phyloP scores from a whole-genome alignment of 1,284 basidiomycete species.

The Exobasidium cylindrosporum region DNA sequence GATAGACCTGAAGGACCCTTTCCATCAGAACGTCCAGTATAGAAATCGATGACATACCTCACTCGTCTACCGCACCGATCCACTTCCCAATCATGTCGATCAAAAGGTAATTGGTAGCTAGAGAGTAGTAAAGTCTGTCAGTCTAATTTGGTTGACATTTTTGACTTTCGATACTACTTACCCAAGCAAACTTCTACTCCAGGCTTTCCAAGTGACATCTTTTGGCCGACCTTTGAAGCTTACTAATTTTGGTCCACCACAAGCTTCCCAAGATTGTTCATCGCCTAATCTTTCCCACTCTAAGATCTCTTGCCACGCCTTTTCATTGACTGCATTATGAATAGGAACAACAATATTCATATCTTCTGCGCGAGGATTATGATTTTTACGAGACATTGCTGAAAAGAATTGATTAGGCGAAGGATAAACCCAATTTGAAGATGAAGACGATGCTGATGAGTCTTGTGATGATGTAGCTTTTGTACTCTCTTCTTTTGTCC shows the following conservation, averaged over 20 bases:
- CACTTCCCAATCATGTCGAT: constrained; percentile 95
- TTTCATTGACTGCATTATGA: constrained; percentile 98
- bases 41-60: constrained; percentile 98
- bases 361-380: constrained; percentile 65
- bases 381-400: constrained; percentile 87
- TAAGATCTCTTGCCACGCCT: constrained; percentile 85
- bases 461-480: constrained; percentile 19
- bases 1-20: constrained; percentile 52
- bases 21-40: constrained; percentile 67
- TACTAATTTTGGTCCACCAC: constrained; percentile 77
- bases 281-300: constrained; percentile 69
- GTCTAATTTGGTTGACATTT: too few species aligned
- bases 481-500: constrained; percentile 5
- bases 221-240: constrained; percentile 66
- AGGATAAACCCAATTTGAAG: constrained; percentile 88
- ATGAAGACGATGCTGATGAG: constrained; percentile 8
- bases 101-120: constrained; percentile 86
- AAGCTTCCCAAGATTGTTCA: constrained; percentile 62
- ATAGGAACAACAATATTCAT: constrained; percentile 97
- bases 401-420: constrained; percentile 94
- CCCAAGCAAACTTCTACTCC: constrained; percentile 80
- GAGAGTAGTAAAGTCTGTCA: background rate
- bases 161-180: too few species aligned
- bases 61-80: constrained; percentile 81
- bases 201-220: constrained; percentile 72